Percentiles rank a stretch among this genome's conserved stretches.
Conservation (phyloP, 345 rosid species). For the Sisymbrium altissimum region DNA sequence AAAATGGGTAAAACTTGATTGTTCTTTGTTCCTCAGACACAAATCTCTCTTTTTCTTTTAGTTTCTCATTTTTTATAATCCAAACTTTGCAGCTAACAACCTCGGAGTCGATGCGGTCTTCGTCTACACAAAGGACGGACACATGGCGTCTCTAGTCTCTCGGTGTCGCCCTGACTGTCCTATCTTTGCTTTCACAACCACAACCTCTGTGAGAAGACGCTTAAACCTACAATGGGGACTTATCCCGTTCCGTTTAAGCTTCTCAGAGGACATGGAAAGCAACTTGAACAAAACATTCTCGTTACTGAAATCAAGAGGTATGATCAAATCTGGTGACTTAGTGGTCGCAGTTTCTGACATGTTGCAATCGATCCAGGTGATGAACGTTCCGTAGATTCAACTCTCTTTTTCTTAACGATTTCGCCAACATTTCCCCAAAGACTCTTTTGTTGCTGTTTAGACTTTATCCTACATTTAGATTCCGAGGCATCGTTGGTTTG, state of each 20-base stretch:
- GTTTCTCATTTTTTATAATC: background rate
- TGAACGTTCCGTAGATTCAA: constrained; percentile 69
- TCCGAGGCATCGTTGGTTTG: constrained; percentile 9
- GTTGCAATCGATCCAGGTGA: constrained; percentile 94
- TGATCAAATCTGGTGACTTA: constrained; percentile 96
- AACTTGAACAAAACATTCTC: constrained; percentile 90
- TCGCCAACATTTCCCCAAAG: background rate
- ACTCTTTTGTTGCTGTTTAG: constrained; percentile 16
- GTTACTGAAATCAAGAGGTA: constrained; percentile 90
- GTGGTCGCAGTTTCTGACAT: constrained; percentile 94
- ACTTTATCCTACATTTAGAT: constrained; percentile 1
- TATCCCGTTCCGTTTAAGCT: constrained; percentile 93
- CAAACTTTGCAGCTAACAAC: constrained; percentile 72
- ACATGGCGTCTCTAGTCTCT: constrained; percentile 92
- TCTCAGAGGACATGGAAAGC: constrained; percentile 93
- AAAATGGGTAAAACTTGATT: constrained; percentile 72
- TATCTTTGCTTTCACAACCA: constrained; percentile 84
- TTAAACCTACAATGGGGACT: constrained; percentile 97
- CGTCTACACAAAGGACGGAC: constrained; percentile 87
- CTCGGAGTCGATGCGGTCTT: constrained; percentile 89
- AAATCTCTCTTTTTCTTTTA: background rate
- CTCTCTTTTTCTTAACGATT: background rate
- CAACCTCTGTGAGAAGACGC: constrained; percentile 77
- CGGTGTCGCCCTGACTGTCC: constrained; percentile 99
- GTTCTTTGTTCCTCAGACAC: background rate